These are phyloP conservation scores for Kregervanrija fluxuum DNA, from an alignment of 805 yeast species.

Conservation along the genomic window DNA sequence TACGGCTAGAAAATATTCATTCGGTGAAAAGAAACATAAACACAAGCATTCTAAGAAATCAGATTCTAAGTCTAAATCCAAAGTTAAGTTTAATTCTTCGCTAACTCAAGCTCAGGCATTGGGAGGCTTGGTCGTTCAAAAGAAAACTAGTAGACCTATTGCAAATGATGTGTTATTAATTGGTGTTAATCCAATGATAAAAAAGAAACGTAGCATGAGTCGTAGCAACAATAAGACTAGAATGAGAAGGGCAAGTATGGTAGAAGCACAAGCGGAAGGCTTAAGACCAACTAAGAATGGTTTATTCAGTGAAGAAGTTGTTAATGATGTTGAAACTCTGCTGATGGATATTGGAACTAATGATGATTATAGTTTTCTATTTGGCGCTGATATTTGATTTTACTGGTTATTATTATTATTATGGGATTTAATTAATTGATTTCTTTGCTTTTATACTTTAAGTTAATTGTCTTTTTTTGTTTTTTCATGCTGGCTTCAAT, in stretches of 20 bases:
- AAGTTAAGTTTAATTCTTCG: background rate
- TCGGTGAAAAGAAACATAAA: slow-evolving; percentile 13
- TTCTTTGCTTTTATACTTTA: background rate
- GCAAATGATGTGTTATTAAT: slow-evolving; percentile 4
- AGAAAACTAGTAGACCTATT: too few relatives aligned
- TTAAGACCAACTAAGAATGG: slow-evolving; percentile 70
- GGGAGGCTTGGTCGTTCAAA: too few relatives aligned
- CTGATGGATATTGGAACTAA: slow-evolving; percentile 43
- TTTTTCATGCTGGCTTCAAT: background rate
- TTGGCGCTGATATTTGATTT: slow-evolving; percentile 18
- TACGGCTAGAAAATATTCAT: slow-evolving; percentile 19
- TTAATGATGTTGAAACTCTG: slow-evolving; percentile 68
- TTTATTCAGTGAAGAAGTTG: slow-evolving; percentile 64
- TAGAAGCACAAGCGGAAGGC: slow-evolving; percentile 73
- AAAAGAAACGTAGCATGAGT: slow-evolving; percentile 1
- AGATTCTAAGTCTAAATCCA: slow-evolving; percentile 14
- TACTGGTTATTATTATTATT: background rate
- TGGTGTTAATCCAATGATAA: background rate
- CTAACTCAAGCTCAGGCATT: background rate
- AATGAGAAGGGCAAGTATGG: slow-evolving; percentile 59
- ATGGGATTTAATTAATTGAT: background rate
- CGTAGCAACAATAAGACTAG: slow-evolving; percentile 19
- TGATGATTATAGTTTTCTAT: slow-evolving; percentile 33
- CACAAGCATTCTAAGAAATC: slow-evolving; percentile 11
- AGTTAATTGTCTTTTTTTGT: background rate